Evolutionary conservation across 2,329 filamentous ascomycete species (phyloP), one percentile per base, ranked within the genome.

Genomic region (Sclerotinia trifoliorum): DNA sequence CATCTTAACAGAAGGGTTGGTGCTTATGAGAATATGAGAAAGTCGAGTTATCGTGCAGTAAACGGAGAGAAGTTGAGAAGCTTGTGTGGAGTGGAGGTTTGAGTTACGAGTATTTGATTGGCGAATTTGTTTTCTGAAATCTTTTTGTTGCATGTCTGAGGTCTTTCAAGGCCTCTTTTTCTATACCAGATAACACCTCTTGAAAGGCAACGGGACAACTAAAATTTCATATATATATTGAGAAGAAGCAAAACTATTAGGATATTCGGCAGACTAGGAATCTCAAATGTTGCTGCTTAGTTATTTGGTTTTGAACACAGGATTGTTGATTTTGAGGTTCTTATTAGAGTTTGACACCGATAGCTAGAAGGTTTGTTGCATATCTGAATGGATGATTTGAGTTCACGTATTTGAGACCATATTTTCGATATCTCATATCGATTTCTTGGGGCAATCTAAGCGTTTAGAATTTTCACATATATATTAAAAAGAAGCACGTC

Each of bases 261-360:
- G 32, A 17, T 5, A 1, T 8, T 48, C 1, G 1, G 19, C 1
- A 24, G 17, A 10, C 0, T 17, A 5, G 1, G 8, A 13, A 17
- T 5, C 10, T 5, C 19, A 2, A 4, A 15, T 51, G 7, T 32
- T 13, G 26, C 11, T 39, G 4, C 1, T 3, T 0, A 26, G 29
- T 5, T 5, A 24, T 4, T 17, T 10, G 3, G n/a, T 15, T 24
- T n/a, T 13, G n/a, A 62, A 24, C 2, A 62, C 44, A 51, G 24
- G 17, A 5, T 24, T 24, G 26, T 2, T 21, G 4, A n/a, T 49
- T 19, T 35, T 10, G 29, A 35, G 19, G 15, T 39, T 49, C 7
- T 26, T 39, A 48, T 51, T 39, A 17, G 29, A 51, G 11, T 49
- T 11, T 17, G 26, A 48, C 48, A 15, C 15, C n/a, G 26, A 8